Evolutionary conservation across 2,329 filamentous ascomycete species (phyloP).

Genomic region (Xylariaceae sp.): DNA sequence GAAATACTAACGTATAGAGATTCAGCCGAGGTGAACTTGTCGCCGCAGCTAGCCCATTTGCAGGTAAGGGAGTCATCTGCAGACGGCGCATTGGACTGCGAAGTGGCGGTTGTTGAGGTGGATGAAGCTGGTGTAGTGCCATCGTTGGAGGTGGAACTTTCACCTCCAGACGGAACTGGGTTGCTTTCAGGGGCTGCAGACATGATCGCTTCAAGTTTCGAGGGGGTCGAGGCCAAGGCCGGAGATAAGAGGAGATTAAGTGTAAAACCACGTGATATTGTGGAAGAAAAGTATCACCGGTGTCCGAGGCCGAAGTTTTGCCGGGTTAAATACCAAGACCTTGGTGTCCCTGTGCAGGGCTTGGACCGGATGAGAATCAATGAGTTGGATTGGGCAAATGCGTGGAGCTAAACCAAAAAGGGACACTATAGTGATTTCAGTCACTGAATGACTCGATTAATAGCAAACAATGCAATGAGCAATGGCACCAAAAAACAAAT

Average conservation of each 20-base stretch:
- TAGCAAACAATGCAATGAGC: constrained; percentile 9
- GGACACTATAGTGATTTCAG: constrained; percentile 10
- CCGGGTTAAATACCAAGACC: constrained; percentile 19
- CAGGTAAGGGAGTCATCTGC: constrained; percentile 64
- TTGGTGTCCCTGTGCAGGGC: constrained; percentile 9
- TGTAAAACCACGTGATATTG: constrained; percentile 17
- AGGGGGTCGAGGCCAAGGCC: not conserved
- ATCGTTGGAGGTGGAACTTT: constrained; percentile 55
- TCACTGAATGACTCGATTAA: constrained; percentile 3
- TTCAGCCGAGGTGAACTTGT: constrained; percentile 65
- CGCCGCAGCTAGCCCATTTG: constrained; percentile 65
- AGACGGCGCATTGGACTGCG: constrained; percentile 47
- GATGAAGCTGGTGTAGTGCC: constrained; percentile 60
- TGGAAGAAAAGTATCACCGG: constrained; percentile 12
- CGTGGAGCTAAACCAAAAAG: constrained; percentile 20
- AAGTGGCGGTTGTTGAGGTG: constrained; percentile 54
- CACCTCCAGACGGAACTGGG: constrained; percentile 36
- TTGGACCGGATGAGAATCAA: constrained; percentile 1
- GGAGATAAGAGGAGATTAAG: constrained; percentile 1
- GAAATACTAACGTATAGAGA: constrained; percentile 62
- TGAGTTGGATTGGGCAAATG: constrained; percentile 6
- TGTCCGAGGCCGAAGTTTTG: not conserved
- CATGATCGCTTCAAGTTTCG: constrained; percentile 30
- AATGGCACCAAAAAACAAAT: constrained; percentile 6
- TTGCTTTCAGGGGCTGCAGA: constrained; percentile 40